These are phyloP conservation scores for Teunomyces tritomae DNA, from an alignment of 805 yeast species.

Conservation along the genomic window DNA sequence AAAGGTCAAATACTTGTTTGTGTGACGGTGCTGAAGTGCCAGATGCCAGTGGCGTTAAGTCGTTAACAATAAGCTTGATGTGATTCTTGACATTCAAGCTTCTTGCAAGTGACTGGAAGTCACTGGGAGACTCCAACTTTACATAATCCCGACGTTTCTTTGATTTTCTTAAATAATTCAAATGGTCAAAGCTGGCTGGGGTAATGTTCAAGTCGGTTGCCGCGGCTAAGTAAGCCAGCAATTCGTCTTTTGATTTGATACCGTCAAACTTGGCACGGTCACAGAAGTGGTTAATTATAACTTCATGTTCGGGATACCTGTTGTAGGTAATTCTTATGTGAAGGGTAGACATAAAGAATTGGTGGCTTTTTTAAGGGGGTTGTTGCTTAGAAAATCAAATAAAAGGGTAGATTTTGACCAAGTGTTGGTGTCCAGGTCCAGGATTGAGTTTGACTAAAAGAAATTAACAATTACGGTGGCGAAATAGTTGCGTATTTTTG, in stretches of 20 bases:
- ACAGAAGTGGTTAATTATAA: not conserved
- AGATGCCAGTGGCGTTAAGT: slow-evolving; percentile 4
- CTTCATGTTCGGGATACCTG: not conserved
- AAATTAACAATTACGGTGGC: not conserved
- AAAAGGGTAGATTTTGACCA: not conserved
- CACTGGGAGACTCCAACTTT: slow-evolving; percentile 34
- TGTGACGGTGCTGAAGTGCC: not conserved
- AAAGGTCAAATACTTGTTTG: slow-evolving; percentile 15
- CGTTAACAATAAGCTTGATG: slow-evolving; percentile 32
- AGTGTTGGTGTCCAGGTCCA: not conserved
- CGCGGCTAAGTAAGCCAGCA: slow-evolving; percentile 6
- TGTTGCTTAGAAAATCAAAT: not conserved
- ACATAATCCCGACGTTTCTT: slow-evolving; percentile 44
- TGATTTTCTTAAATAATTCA: slow-evolving; percentile 37
- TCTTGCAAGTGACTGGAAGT: slow-evolving; percentile 43
- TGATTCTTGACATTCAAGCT: slow-evolving; percentile 48
- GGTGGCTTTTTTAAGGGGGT: not conserved
- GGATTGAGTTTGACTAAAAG: not conserved
- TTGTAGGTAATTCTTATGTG: slow-evolving; percentile 5
- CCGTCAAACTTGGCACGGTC: not conserved
- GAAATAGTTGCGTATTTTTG: not conserved
- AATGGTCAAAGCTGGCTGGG: slow-evolving; percentile 2
- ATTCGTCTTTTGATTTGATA: slow-evolving; percentile 7
- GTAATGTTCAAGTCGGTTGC: slow-evolving; percentile 4
- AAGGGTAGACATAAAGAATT: not conserved